Conservation (phyloP, 2,329 filamentous ascomycete species). For the Pseudovirgaria hyperparasitica region DNA sequence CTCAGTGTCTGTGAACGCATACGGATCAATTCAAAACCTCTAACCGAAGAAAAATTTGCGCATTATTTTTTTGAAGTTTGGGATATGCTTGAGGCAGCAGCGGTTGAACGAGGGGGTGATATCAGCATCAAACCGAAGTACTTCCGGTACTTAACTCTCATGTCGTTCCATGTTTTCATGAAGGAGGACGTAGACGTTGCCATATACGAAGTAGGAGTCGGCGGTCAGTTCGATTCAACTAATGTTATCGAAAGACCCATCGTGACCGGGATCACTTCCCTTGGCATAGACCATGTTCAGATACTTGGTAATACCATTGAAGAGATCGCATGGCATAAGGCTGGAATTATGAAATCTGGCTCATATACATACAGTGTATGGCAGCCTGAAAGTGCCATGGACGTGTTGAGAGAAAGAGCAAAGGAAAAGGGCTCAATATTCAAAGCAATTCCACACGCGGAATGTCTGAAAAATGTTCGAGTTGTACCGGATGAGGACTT, state of each 20-base stretch:
- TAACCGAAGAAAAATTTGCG: slow-evolving; percentile 13
- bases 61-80: slow-evolving; percentile 21
- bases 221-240: slow-evolving; percentile 56
- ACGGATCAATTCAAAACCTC: slow-evolving; percentile 18
- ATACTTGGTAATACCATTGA: slow-evolving; percentile 50
- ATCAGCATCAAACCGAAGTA: slow-evolving; percentile 75
- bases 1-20: slow-evolving; percentile 29
- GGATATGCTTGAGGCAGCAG: slow-evolving; percentile 21
- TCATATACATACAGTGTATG: slow-evolving; percentile 45
- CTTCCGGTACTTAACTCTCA: slow-evolving; percentile 64
- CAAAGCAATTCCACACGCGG: slow-evolving; percentile 24
- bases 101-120: slow-evolving; percentile 1
- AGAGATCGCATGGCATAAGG: slow-evolving; percentile 63
- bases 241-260: slow-evolving; percentile 49
- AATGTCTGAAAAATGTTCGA: neutral
- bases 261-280: slow-evolving; percentile 48
- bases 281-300: slow-evolving; percentile 57
- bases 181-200: slow-evolving; percentile 49
- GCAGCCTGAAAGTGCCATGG: slow-evolving; percentile 34
- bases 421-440: slow-evolving; percentile 38
- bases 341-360: slow-evolving; percentile 54
- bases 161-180: slow-evolving; percentile 55
- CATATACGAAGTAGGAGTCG: slow-evolving; percentile 55
- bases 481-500: neutral
- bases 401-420: slow-evolving; percentile 39